Conservation (phyloP, 495 filamentous ascomycete species). For the Neurospora sp. region DNA sequence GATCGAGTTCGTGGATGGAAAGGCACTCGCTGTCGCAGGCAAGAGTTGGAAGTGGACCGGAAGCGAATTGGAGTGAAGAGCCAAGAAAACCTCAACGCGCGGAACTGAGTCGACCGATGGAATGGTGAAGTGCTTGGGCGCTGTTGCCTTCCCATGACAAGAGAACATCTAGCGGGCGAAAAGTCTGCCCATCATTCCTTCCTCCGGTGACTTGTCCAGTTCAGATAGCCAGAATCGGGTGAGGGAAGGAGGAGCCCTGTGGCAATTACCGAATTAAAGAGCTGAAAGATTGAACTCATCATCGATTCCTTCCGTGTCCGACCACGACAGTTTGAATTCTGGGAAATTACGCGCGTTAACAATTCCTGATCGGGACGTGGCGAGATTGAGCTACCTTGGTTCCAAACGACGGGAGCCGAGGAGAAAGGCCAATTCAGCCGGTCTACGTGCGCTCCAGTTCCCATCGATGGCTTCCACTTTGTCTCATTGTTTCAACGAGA, state of each 20-base stretch:
- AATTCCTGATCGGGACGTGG: neutral
- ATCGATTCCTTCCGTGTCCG: neutral
- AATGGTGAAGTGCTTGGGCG: neutral
- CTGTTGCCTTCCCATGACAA: neutral
- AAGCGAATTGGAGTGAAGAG: neutral
- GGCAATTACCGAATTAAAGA: neutral
- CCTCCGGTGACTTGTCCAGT: neutral
- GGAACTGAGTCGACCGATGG: neutral
- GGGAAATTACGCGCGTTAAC: neutral
- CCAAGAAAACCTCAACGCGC: neutral
- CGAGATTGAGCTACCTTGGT: neutral
- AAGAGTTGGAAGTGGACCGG: neutral
- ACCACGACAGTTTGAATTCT: neutral
- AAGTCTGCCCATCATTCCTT: neutral
- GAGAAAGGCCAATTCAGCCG: neutral
- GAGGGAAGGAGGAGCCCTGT: neutral
- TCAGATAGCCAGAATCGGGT: neutral
- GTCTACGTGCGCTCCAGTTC: neutral
- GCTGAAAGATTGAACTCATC: neutral
- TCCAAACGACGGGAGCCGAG: neutral
- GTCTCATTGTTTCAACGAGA: neutral
- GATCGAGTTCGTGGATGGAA: neutral
- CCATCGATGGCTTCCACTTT: neutral
- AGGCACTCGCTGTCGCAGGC: neutral
- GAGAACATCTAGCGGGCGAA: neutral